A percentile compares a stretch with the other conserved stretches of the same genome.
Conservation (phyloP, 257 asterid species). For the Solanum gracilifrons region DNA sequence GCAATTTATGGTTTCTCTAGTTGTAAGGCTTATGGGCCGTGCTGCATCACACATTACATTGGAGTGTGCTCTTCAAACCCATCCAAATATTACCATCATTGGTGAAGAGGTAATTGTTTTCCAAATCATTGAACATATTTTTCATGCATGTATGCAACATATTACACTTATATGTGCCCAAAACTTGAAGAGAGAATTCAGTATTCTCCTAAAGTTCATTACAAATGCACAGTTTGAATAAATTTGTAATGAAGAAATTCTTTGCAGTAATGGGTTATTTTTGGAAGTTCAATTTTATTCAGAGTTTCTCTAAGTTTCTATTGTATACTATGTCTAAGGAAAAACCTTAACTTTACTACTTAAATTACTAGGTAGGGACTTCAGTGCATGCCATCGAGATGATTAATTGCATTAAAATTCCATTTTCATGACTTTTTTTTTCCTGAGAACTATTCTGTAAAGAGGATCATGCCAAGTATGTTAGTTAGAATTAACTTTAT, state of each 20-base stretch:
- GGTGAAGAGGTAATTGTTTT: slow-evolving; percentile 79
- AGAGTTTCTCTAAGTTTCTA: background rate
- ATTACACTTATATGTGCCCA: background rate
- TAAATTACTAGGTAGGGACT: background rate
- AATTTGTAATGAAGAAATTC: background rate
- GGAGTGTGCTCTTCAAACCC: slow-evolving; percentile 97
- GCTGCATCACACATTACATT: slow-evolving; percentile 98
- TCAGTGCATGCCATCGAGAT: background rate
- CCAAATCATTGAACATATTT: background rate
- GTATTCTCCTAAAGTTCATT: background rate
- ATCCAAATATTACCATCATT: slow-evolving; percentile 84
- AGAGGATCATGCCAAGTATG: background rate
- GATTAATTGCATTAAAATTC: background rate
- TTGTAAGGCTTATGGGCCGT: slow-evolving; percentile 98
- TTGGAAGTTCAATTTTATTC: background rate
- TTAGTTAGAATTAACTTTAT: background rate
- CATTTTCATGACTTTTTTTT: background rate
- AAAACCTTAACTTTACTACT: background rate
- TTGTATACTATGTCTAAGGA: background rate
- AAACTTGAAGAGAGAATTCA: background rate
- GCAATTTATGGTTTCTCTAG: slow-evolving; percentile 19
- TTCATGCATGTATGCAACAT: background rate
- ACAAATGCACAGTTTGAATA: background rate
- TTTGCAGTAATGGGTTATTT: background rate
- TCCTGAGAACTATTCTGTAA: background rate